Percentiles rank a stretch among this genome's conserved stretches.
Evolutionary conservation across 148 eudicot species (phyloP).

Genomic region (Rhododendron molle): DNA sequence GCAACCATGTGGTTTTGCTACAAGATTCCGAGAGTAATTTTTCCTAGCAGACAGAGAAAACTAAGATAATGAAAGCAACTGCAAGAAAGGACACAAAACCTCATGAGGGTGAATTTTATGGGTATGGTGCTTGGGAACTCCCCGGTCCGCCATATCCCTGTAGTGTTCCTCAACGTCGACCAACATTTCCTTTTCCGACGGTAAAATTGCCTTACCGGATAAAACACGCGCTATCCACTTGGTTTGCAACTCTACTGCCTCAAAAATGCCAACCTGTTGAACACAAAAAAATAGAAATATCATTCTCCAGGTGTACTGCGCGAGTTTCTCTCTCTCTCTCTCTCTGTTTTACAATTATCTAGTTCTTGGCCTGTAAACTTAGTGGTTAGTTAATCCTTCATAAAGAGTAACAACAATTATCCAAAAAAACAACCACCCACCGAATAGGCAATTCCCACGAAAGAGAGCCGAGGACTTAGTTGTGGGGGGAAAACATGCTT

Average conservation of each 20-base stretch:
- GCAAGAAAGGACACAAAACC: slow-evolving; percentile 15
- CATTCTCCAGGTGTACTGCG: background rate
- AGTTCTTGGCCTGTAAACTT: background rate
- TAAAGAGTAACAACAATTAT: background rate
- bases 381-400: background rate
- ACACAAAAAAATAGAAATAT: too few relatives aligned
- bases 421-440: slow-evolving; percentile 6
- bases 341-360: background rate
- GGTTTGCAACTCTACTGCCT: slow-evolving; percentile 35
- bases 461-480: slow-evolving; percentile 58
- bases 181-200: slow-evolving; percentile 42
- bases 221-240: slow-evolving; percentile 47
- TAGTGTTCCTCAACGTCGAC: slow-evolving; percentile 30
- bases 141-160: slow-evolving; percentile 22
- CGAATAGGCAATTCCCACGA: slow-evolving; percentile 39
- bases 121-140: slow-evolving; percentile 42
- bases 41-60: background rate
- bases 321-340: too few relatives aligned
- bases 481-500: slow-evolving; percentile 54
- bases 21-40: background rate
- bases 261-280: slow-evolving; percentile 20
- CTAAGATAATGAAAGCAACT: background rate
- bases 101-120: slow-evolving; percentile 27
- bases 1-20: too few relatives aligned
- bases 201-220: slow-evolving; percentile 34